Base-by-base conservation (phyloP, 805 yeast species). In the Hanseniaspora nectarophila region DNA sequence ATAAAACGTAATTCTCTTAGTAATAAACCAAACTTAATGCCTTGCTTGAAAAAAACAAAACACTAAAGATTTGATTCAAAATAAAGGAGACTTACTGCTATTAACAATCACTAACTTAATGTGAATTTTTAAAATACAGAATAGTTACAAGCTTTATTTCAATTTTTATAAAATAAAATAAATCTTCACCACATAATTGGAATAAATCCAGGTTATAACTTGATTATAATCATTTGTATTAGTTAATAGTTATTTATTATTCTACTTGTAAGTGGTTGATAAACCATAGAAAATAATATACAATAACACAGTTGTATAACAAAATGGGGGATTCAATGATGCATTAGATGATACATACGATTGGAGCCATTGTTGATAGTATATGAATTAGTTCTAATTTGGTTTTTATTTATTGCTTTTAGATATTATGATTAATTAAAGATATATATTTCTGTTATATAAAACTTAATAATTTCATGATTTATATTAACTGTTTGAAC, bases 81-180 rank as follows among this genome's bases (percentile, higher is more conserved):
- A 28, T 9, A 28, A 18, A 23, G 15, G 21, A 34, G 60, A 66
- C 66, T 65, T 63, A 64, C 69, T 65, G 69, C 69, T 65, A 65
- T 65, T 65, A 65, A 65, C 69, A 65, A 65, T 65, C 67, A 65
- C 66, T 53, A 57, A 50, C 47, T 42, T 10, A 43, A 38, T 43
- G 63, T 61, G 63, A 63, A 61, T 61, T 58, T 58, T 60, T 61
- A 60, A 62, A 58, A 62, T 58, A 59, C 65, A 63, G 64, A 39
- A 28, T 15, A 15, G 23, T 40, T 40, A 23, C 44, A 16, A 40
- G 44, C 44, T 20, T 40, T 26, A 28, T 24, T 28, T 40, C 21
- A 7, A 39, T 24, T 39, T 23, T 20, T 18, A 42, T 26, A 29
- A 18, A 42, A 28, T 20, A 38, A 39, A 39, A 28, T 23, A 18